Evolutionary conservation across 2,329 filamentous ascomycete species (phyloP).

Genomic region (Aspergillus awamori): DNA sequence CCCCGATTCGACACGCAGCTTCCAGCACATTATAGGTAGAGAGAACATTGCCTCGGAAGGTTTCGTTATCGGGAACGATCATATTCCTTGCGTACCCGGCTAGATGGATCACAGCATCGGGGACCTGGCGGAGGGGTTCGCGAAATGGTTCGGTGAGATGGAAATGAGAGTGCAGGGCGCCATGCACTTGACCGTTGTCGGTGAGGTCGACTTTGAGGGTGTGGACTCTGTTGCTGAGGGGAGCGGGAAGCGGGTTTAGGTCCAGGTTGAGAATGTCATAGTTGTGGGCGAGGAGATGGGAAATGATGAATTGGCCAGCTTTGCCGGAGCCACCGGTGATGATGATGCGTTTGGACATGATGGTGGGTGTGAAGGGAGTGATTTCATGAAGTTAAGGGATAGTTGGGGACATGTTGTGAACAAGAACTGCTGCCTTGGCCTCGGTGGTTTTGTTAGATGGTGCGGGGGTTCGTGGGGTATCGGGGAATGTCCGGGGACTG

Average conservation of each 20-base stretch:
- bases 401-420: no score
- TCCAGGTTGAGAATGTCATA: conserved; percentile 61
- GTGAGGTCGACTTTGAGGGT: conserved; percentile 61
- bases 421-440: no score
- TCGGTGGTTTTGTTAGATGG: no score
- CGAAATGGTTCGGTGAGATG: conserved; percentile 47
- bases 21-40: conserved; percentile 66
- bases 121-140: conserved; percentile 44
- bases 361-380: no score
- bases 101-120: conserved; percentile 66
- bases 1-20: conserved; percentile 63
- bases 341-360: conserved; percentile 48
- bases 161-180: conserved; percentile 60
- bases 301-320: conserved; percentile 59
- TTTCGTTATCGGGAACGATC: conserved; percentile 64
- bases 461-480: no score
- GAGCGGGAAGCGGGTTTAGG: conserved; percentile 45
- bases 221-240: conserved; percentile 49
- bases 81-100: conserved; percentile 63
- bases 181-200: conserved; percentile 59
- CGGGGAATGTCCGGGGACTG: no score
- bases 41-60: conserved; percentile 58
- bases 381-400: neutral
- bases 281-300: conserved; percentile 54
- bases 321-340: conserved; percentile 61